These are phyloP conservation scores for Hydnomerulius pinastri DNA, from an alignment of 768 basidiomycete species.

Conservation along the genomic window DNA sequence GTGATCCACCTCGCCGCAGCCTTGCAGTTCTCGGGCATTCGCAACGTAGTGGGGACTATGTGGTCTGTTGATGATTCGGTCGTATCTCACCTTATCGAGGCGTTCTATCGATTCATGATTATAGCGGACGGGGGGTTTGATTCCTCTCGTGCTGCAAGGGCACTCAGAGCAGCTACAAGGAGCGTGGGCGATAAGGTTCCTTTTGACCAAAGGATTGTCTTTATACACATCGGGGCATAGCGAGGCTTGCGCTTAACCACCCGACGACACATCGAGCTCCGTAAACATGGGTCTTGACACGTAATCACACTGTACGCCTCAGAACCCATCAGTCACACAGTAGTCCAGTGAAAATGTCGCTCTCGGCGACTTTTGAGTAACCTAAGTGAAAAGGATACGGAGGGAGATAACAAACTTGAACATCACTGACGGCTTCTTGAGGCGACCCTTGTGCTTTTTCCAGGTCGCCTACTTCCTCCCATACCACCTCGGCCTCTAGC, in stretches of 20 bases:
- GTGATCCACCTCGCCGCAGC: slow-evolving; percentile 33
- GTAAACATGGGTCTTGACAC: no score
- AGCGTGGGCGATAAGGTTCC: slow-evolving; percentile 12
- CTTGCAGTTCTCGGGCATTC: slow-evolving; percentile 29
- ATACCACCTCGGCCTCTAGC: slow-evolving; percentile 20
- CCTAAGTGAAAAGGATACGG: slow-evolving; percentile 6
- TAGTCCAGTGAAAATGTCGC: not conserved
- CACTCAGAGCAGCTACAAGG: slow-evolving; percentile 13
- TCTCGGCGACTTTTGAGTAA: not conserved
- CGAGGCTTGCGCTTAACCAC: not conserved
- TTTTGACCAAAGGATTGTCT: slow-evolving; percentile 22
- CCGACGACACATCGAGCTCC: no score
- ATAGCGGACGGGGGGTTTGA: slow-evolving; percentile 15
- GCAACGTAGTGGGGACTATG: slow-evolving; percentile 33
- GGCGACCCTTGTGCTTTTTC: slow-evolving; percentile 57
- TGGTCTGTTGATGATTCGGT: slow-evolving; percentile 29
- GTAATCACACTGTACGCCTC: no score
- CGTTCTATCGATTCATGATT: slow-evolving; percentile 22
- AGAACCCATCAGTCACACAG: no score
- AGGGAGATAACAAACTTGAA: slow-evolving; percentile 1
- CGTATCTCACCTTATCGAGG: slow-evolving; percentile 10
- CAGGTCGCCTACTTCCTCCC: slow-evolving; percentile 50
- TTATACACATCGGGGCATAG: slow-evolving; percentile 23
- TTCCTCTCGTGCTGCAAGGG: slow-evolving; percentile 15
- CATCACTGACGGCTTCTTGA: slow-evolving; percentile 38